Base-by-base conservation (phyloP, 225 moss, liverwort and hornwort species). In the Polytrichum formosum region DNA sequence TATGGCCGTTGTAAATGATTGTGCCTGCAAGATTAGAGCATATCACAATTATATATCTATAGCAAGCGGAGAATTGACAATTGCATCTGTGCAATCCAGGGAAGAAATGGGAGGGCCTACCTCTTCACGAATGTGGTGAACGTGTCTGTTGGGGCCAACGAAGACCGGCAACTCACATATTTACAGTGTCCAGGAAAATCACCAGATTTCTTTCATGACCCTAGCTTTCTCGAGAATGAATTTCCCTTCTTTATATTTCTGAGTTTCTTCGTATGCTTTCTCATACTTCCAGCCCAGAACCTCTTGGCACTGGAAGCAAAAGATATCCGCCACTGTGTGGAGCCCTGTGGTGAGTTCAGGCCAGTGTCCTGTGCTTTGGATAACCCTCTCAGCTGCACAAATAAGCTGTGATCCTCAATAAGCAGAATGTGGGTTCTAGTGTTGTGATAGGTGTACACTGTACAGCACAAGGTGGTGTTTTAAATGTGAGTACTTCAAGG, bases 161-260 rank as follows among this genome's bases (percentile, higher is more conserved):
- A 94, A 78, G 94, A 98, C 75, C 88, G 97, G 60, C 82, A 94
- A 27, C 82, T 98, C 60, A 85, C 70, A 25, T 78, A 79, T 71
- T 65, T 75, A 80, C 74, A 80, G 58, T 28, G 63, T 69, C 35
- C 54, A 6, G 55, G n/a, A 46, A 58, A 26, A 31, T 90, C 79
- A 94, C 94, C 94, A 97, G 18, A 91, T 89, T 72, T 98, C 97
- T 74, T 91, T 94, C 97, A 98, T 98, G 63, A 98, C 92, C 78
- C 91, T 92, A 16, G 97, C 94, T 68, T 90, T 61, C 94, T 98
- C 60, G 97, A 98, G 77, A 98, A 98, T 94, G 26, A 82, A 98
- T 59, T 98, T 98, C 9, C 97, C 97, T 82, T 98, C 97, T 76
- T 98, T 98, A 78, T 98, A 98, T 76, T 94, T 98, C 81, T 98